Conservation (phyloP, 768 basidiomycete genomes). For the Podaxis sp. region DNA sequence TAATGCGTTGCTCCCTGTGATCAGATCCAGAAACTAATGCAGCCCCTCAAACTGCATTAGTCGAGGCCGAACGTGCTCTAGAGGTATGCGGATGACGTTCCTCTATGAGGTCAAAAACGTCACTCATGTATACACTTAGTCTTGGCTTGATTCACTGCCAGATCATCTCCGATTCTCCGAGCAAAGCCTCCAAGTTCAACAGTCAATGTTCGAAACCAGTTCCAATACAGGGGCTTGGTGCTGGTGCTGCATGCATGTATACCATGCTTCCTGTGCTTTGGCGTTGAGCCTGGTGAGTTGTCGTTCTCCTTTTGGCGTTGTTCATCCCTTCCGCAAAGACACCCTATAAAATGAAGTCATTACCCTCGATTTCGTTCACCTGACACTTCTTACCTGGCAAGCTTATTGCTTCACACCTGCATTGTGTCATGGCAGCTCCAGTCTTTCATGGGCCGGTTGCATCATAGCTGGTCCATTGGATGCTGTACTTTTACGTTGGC, state of each 20-base stretch:
- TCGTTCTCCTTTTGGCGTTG: not conserved
- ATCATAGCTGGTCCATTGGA: constrained; percentile 5
- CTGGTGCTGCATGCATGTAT: constrained; percentile 69
- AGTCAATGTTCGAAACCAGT: constrained; percentile 75
- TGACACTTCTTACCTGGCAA: constrained; percentile 12
- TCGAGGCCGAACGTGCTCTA: constrained; percentile 40
- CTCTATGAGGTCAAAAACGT: constrained; percentile 14
- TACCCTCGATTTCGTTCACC: constrained; percentile 7
- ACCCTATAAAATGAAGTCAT: constrained; percentile 3
- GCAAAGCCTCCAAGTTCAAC: constrained; percentile 62
- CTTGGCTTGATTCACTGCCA: constrained; percentile 66
- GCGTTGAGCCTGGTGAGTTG: constrained; percentile 58
- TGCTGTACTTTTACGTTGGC: not conserved
- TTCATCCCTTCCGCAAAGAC: constrained; percentile 8
- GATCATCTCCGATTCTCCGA: constrained; percentile 68
- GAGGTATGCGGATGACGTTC: constrained; percentile 29
- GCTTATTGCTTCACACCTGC: constrained; percentile 3
- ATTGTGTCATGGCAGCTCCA: constrained; percentile 14
- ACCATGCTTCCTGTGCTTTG: constrained; percentile 65
- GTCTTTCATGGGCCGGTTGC: constrained; percentile 2
- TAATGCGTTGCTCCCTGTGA: constrained; percentile 9
- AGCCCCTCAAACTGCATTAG: constrained; percentile 29
- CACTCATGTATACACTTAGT: constrained; percentile 28
- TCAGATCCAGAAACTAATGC: constrained; percentile 30
- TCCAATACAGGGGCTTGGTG: constrained; percentile 81